Conservation (phyloP, 2,329 filamentous ascomycete genomes). For the Verticillium tricorpus region DNA sequence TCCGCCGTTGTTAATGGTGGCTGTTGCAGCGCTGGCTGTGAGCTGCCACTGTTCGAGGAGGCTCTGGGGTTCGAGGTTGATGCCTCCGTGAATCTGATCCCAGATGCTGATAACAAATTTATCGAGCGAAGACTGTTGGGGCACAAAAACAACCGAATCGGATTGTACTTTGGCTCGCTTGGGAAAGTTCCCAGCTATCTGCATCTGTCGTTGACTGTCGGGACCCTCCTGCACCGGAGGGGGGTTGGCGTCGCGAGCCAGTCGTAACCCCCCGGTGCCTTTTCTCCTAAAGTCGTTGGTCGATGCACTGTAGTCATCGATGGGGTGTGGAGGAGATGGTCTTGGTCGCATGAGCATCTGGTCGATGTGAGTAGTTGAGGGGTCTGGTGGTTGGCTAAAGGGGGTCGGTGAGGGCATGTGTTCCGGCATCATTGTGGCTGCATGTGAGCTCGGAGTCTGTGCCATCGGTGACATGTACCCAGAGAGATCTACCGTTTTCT, state of each 20-base stretch:
- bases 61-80: conserved; percentile 21
- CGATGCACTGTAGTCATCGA: background rate
- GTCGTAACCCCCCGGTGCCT: conserved; percentile 8
- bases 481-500: conserved; percentile 15
- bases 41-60: conserved; percentile 21
- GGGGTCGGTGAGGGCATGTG: background rate
- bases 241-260: conserved; percentile 1
- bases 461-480: conserved; percentile 11
- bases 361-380: background rate
- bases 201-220: conserved; percentile 12
- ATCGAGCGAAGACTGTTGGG: conserved; percentile 16
- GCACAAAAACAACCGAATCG: conserved; percentile 6
- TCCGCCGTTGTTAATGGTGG: conserved; percentile 12
- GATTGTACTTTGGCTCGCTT: conserved; percentile 12
- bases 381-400: background rate
- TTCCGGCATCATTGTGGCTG: background rate
- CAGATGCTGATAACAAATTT: conserved; percentile 27
- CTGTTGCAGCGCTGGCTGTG: conserved; percentile 11
- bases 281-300: conserved; percentile 5
- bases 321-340: background rate
- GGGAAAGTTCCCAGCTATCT: conserved; percentile 13
- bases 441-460: background rate
- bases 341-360: background rate
- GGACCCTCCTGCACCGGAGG: conserved; percentile 8
- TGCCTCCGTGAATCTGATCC: conserved; percentile 26